phyloP scores from a whole-genome alignment of 225 moss, liverwort and hornwort species.

The Polytrichum commune region DNA sequence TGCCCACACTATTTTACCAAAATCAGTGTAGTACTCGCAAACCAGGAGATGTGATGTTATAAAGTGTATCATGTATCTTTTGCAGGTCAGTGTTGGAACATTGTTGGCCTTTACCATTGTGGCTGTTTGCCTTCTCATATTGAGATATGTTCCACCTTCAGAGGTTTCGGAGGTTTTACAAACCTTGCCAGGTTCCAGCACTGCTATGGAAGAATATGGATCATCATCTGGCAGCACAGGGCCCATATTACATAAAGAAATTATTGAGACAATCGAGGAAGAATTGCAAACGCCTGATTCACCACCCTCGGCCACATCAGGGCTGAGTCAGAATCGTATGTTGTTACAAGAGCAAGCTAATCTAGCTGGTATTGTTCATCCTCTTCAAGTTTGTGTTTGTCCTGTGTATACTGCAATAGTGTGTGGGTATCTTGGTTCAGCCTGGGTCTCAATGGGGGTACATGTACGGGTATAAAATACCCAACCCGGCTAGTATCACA shows the following conservation, averaged over 20 bases:
- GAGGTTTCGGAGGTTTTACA: conserved; percentile 61
- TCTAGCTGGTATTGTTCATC: conserved; percentile 10
- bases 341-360: conserved; percentile 23
- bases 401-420: too few relatives aligned
- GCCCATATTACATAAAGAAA: conserved; percentile 27
- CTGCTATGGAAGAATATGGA: conserved; percentile 28
- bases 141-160: conserved; percentile 70
- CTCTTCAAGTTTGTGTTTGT: too few relatives aligned
- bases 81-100: conserved; percentile 93
- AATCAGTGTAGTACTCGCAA: too few relatives aligned
- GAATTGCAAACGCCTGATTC: conserved; percentile 29
- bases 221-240: conserved; percentile 56
- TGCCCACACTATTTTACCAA: too few relatives aligned
- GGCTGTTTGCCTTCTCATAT: conserved; percentile 66
- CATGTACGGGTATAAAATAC: too few relatives aligned
- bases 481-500: too few relatives aligned
- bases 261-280: conserved; percentile 23
- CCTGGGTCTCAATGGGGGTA: too few relatives aligned
- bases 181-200: conserved; percentile 57
- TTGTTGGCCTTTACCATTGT: conserved; percentile 88
- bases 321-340: conserved; percentile 33
- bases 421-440: too few relatives aligned
- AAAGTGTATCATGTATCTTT: not conserved
- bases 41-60: too few relatives aligned
- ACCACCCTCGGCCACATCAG: conserved; percentile 9